A percentile compares a stretch with the other conserved stretches of the same genome.
Evolutionary conservation across 352 stramenopile genomes (phyloP).

Genomic region (Phytophthora lateralis): DNA sequence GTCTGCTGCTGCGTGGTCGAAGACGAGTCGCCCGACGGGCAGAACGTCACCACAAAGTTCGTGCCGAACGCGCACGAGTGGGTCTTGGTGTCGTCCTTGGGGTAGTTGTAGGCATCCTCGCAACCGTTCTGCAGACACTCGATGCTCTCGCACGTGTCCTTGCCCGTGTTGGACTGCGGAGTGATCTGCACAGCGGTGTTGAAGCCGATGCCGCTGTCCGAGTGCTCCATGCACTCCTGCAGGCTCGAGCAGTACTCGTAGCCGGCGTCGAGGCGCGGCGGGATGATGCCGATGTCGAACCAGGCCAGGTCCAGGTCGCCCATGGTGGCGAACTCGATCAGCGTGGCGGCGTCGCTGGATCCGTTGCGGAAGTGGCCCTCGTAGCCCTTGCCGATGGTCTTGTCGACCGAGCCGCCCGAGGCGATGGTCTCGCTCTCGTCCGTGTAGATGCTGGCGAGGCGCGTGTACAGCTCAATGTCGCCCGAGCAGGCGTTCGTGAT

Average conservation of each 20-base stretch:
- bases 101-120: conserved; percentile 71
- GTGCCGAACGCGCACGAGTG: conserved; percentile 66
- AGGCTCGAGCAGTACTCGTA: conserved; percentile 68
- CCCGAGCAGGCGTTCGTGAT: conserved; percentile 65
- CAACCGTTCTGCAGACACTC: conserved; percentile 62
- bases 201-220: conserved; percentile 58
- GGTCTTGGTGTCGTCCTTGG: conserved; percentile 76
- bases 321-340: conserved; percentile 73
- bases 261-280: conserved; percentile 50
- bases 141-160: conserved; percentile 56
- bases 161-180: conserved; percentile 61
- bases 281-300: conserved; percentile 80
- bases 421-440: conserved; percentile 49
- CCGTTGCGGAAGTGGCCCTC: conserved; percentile 77
- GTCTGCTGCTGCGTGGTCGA: conserved; percentile 19
- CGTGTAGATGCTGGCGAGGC: conserved; percentile 53
- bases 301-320: conserved; percentile 59
- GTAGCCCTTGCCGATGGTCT: conserved; percentile 60
- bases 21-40: conserved; percentile 37
- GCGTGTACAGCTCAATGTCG: conserved; percentile 62
- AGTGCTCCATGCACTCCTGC: conserved; percentile 70
- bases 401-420: conserved; percentile 39
- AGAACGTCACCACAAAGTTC: conserved; percentile 76
- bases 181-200: conserved; percentile 71
- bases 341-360: conserved; percentile 54